Evolutionary conservation across 257 asterid species (phyloP), one percentile per base, ranked within the genome.

Genomic region (Fraxinus excelsior): DNA sequence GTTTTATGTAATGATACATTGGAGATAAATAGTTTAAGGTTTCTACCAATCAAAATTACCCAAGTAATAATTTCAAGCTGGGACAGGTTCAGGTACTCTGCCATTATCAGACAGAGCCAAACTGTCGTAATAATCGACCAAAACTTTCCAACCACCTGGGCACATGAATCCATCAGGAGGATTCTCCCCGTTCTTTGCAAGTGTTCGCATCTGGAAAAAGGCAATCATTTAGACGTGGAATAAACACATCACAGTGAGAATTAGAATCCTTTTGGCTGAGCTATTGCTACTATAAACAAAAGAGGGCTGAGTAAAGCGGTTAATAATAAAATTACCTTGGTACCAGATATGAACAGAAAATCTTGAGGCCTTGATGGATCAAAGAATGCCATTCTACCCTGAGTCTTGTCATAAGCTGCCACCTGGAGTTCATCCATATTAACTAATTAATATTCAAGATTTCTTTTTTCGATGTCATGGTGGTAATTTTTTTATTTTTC

Each of bases 111-210:
- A 76, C 5, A 82, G 88, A 32, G 89, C 79, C 81, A 95, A 77
- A 67, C 93, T 90, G 35, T 91, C 93, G 53, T 93, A 95, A 79
- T 93, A 96, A 1, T 93, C 96, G 5, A 93, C 98, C 96, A 96
- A 77, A 44, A 96, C 99, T 83, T 91, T 44, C 99, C 99, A 96
- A 1, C 99, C 99, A 58, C 97, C 94, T 0, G 94, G 97, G 84
- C 99, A 95, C 99, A 95, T 95, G 62, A 95, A 95, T 70, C 99
- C 99, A 35, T 93, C 97, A 0, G 99, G 98, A 69, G 98, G 98
- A 71, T 58, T 91, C 76, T 93, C 99, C 68, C 79, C 68, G 87
- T 90, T 95, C 93, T 87, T 93, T 2, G 97, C 99, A 44, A 93
- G 94, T 1, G 90, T 71, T 38, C 99, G 93, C 99, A 91, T 93